phyloP scores from a whole-genome alignment of 768 basidiomycete species.

The Mycena crocata region DNA sequence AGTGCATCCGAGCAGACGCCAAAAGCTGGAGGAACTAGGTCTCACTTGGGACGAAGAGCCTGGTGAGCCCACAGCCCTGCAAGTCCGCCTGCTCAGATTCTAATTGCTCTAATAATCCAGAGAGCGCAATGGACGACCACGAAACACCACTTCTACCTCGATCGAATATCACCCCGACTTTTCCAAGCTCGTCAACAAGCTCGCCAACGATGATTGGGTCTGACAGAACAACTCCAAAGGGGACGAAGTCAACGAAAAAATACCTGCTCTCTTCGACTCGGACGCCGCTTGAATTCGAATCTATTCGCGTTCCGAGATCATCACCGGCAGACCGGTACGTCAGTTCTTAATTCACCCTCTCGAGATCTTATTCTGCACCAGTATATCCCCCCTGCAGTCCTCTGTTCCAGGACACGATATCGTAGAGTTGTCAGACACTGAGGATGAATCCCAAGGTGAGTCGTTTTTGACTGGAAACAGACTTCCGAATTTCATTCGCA shows the following conservation, averaged over 20 bases:
- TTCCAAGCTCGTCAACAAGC: constrained; percentile 30
- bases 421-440: constrained; percentile 37
- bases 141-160: constrained; percentile 1
- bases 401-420: constrained; percentile 7
- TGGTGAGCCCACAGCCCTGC: constrained; percentile 8
- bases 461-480: background rate
- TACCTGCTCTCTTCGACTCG: constrained; percentile 26
- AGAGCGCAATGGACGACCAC: background rate
- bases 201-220: constrained; percentile 31
- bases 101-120: background rate
- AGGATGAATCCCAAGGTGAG: constrained; percentile 54
- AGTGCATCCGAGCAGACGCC: constrained; percentile 35
- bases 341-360: background rate
- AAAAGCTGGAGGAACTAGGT: constrained; percentile 26
- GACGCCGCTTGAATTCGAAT: constrained; percentile 39
- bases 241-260: constrained; percentile 15
- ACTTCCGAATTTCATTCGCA: background rate
- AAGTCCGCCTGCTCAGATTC: too few relatives aligned
- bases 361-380: constrained; percentile 1
- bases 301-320: constrained; percentile 21
- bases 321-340: background rate
- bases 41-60: constrained; percentile 18
- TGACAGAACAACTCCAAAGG: constrained; percentile 3
- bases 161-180: constrained; percentile 14
- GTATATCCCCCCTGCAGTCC: background rate